Evolutionary conservation across 2,329 filamentous ascomycete species (phyloP).

Genomic region (Botryotinia globosa): DNA sequence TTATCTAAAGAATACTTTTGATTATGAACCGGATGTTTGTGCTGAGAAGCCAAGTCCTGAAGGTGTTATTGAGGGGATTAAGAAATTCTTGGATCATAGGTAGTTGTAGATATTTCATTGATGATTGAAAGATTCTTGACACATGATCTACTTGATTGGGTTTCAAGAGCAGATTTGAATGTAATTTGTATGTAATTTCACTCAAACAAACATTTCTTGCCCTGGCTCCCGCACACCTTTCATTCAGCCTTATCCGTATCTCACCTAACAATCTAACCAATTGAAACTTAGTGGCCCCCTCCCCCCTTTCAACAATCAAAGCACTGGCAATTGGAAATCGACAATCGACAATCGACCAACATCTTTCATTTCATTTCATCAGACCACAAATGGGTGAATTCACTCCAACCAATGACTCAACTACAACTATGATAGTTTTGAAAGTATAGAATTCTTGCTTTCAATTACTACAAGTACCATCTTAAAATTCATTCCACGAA

Average conservation of each 20-base stretch:
- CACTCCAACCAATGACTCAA: neutral
- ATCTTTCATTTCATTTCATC: constrained; percentile 1
- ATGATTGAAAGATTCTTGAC: neutral
- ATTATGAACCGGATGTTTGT: constrained; percentile 72
- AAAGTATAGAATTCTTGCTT: neutral
- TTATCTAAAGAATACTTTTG: constrained; percentile 63
- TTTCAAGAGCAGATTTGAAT: neutral
- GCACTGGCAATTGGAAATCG: neutral
- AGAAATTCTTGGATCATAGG: constrained; percentile 26
- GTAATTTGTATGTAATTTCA: neutral
- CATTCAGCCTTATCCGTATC: constrained; percentile 5
- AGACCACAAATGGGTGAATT: neutral
- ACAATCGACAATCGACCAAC: no score
- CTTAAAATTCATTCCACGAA: neutral
- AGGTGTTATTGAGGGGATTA: constrained; percentile 69
- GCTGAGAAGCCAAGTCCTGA: constrained; percentile 79
- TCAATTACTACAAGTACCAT: neutral
- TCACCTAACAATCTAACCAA: neutral
- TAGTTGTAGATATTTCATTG: neutral
- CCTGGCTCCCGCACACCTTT: no score
- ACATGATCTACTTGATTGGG: neutral
- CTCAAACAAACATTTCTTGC: neutral
- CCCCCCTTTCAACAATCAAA: neutral
- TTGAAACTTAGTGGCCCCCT: neutral
- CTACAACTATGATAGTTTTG: neutral